These are phyloP conservation scores for Areca catechu DNA, from an alignment of 176 grass and related monocot species.

Conservation along the genomic window DNA sequence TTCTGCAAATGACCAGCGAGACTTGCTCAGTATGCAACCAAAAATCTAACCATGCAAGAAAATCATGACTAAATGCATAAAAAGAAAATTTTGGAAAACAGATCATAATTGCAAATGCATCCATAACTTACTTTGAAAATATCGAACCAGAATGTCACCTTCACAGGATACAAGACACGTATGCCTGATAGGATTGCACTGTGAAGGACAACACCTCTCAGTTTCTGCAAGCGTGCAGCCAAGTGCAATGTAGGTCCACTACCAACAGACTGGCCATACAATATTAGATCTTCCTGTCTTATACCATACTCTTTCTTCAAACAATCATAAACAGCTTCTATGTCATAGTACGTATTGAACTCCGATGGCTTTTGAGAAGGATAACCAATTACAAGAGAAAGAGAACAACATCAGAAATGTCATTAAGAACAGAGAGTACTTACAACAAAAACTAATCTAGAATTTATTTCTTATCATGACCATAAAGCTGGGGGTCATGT, in stretches of 20 bases:
- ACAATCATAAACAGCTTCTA: conserved; percentile 95
- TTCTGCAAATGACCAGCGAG: conserved; percentile 48
- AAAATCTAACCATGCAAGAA: neutral
- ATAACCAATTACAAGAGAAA: conserved; percentile 17
- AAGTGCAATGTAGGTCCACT: conserved; percentile 96
- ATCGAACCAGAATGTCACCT: conserved; percentile 97
- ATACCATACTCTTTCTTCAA: conserved; percentile 85
- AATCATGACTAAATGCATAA: neutral
- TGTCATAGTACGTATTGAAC: conserved; percentile 91
- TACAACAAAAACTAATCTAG: neutral
- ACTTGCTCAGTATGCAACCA: conserved; percentile 5
- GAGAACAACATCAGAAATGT: conserved; percentile 11
- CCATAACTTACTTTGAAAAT: conserved; percentile 79
- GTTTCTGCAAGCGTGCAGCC: conserved; percentile 54
- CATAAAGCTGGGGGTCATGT: too few species aligned
- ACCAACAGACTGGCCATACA: conserved; percentile 98
- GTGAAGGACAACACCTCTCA: conserved; percentile 92
- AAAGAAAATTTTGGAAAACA: neutral
- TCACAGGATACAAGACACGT: conserved; percentile 85
- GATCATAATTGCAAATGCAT: conserved; percentile 4
- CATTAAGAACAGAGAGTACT: conserved; percentile 22
- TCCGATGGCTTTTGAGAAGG: conserved; percentile 66
- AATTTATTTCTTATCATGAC: too few species aligned
- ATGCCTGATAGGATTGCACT: conserved; percentile 95
- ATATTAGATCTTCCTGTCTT: conserved; percentile 74